phyloP scores from a whole-genome alignment of 805 yeast genomes.

The Barnettozyma sucrosica region DNA sequence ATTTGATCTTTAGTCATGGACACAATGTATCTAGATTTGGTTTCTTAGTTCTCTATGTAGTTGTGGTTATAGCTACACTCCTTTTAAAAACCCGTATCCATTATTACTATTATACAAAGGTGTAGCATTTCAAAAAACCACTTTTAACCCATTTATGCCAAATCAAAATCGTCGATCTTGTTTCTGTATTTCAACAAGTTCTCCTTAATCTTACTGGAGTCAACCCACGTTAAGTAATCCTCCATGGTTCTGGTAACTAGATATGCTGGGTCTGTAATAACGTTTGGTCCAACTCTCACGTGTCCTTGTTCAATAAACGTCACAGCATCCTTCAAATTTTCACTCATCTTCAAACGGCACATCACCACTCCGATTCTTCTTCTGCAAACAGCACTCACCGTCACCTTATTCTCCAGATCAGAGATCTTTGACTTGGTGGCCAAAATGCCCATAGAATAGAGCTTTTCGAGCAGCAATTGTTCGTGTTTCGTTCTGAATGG shows the following conservation, averaged over 20 bases:
- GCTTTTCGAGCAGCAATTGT: constrained; percentile 77
- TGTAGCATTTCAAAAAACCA: not conserved
- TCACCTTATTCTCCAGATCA: constrained; percentile 83
- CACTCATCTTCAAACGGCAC: constrained; percentile 93
- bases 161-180: constrained; percentile 53
- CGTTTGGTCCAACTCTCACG: constrained; percentile 93
- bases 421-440: constrained; percentile 87
- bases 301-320: constrained; percentile 95
- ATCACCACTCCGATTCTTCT: constrained; percentile 90
- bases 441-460: constrained; percentile 82
- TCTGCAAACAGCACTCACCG: constrained; percentile 89
- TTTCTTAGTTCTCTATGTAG: too few relatives aligned
- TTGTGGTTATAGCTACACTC: not conserved
- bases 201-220: constrained; percentile 85
- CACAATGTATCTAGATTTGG: not conserved
- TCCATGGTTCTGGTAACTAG: constrained; percentile 91
- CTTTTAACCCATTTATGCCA: constrained; percentile 26
- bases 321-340: constrained; percentile 81
- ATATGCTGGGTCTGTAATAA: constrained; percentile 93
- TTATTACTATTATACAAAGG: not conserved
- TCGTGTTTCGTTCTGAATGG: constrained; percentile 87
- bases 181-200: constrained; percentile 85
- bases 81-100: not conserved
- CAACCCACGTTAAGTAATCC: constrained; percentile 98
- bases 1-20: not conserved